Evolutionary conservation across 495 filamentous ascomycete genomes (phyloP).

Genomic region (Annulohypoxylon stygium): DNA sequence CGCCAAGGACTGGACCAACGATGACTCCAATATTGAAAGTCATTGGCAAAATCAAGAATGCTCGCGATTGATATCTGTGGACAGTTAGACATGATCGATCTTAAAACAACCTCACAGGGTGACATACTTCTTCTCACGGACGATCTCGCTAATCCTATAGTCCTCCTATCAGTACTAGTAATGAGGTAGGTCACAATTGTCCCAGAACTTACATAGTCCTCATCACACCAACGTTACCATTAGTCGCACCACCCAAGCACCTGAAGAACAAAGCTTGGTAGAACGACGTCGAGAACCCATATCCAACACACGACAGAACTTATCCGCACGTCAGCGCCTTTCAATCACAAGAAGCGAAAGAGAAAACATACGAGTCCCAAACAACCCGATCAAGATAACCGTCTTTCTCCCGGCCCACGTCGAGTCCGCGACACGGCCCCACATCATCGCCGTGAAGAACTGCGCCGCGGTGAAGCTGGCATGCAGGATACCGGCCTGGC

Average conservation of each 20-base stretch:
- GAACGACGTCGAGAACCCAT: slow-evolving; percentile 81
- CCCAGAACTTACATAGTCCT: too few relatives aligned
- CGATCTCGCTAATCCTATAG: slow-evolving; percentile 77
- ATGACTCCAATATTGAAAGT: slow-evolving; percentile 84
- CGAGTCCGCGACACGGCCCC: slow-evolving; percentile 82
- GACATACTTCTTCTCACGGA: slow-evolving; percentile 72
- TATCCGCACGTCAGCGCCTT: slow-evolving; percentile 7
- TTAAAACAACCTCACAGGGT: not conserved
- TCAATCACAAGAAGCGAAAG: not conserved
- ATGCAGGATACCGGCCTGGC: slow-evolving; percentile 82
- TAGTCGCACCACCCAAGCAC: slow-evolving; percentile 79
- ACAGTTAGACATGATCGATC: slow-evolving; percentile 25
- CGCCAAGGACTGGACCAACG: slow-evolving; percentile 81
- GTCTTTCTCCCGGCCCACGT: slow-evolving; percentile 78
- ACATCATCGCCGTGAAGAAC: slow-evolving; percentile 86
- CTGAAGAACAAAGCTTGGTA: slow-evolving; percentile 80
- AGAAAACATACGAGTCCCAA: slow-evolving; percentile 68
- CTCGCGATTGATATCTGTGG: slow-evolving; percentile 69
- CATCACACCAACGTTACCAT: slow-evolving; percentile 86
- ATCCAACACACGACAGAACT: slow-evolving; percentile 79
- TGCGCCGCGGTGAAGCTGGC: slow-evolving; percentile 86
- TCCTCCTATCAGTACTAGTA: too few relatives aligned
- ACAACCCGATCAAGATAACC: slow-evolving; percentile 79
- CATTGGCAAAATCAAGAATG: slow-evolving; percentile 78
- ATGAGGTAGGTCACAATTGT: too few relatives aligned